A percentile compares a stretch with the other conserved stretches of the same genome.
These are phyloP conservation scores for Backusella parvicylindrica DNA, from an alignment of 192 early-diverging fungal species.

Conservation along the genomic window DNA sequence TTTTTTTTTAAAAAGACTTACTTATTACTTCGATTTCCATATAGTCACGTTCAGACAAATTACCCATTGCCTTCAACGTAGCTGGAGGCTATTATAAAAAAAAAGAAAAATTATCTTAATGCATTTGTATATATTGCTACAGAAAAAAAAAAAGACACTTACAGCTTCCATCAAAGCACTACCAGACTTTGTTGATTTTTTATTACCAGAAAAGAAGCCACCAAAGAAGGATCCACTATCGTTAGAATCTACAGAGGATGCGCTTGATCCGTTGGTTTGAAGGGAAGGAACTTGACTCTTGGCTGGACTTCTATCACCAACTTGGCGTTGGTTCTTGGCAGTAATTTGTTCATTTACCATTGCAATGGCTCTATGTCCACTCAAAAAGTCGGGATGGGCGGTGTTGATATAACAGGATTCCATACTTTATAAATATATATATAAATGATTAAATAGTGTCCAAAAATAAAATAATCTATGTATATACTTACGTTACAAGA, in stretches of 20 bases:
- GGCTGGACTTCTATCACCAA: neutral
- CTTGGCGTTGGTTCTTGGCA: constrained; percentile 26
- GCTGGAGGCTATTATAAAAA: constrained; percentile 65
- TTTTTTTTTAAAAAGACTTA: constrained; percentile 37
- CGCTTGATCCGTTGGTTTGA: constrained; percentile 10
- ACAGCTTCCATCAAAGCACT: constrained; percentile 66
- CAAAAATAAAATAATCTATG: neutral
- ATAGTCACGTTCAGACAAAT: constrained; percentile 93
- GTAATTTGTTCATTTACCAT: constrained; percentile 75
- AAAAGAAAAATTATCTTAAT: too few relatives aligned
- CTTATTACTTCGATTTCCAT: constrained; percentile 99
- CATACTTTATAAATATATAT: constrained; percentile 48
- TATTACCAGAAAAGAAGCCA: constrained; percentile 83
- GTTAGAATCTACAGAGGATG: neutral
- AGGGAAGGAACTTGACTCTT: constrained; percentile 15
- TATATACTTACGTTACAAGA: constrained; percentile 68
- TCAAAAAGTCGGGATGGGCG: constrained; percentile 97
- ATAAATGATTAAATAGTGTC: neutral
- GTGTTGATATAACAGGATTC: constrained; percentile 99
- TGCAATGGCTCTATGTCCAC: constrained; percentile 92
- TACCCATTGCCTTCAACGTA: constrained; percentile 92
- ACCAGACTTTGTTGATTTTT: constrained; percentile 64
- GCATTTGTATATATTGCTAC: too few relatives aligned
- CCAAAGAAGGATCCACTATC: constrained; percentile 87
- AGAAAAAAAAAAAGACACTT: too few relatives aligned